phyloP scores from a whole-genome alignment of 2,329 filamentous ascomycete species.

The Aspergillus sp. region DNA sequence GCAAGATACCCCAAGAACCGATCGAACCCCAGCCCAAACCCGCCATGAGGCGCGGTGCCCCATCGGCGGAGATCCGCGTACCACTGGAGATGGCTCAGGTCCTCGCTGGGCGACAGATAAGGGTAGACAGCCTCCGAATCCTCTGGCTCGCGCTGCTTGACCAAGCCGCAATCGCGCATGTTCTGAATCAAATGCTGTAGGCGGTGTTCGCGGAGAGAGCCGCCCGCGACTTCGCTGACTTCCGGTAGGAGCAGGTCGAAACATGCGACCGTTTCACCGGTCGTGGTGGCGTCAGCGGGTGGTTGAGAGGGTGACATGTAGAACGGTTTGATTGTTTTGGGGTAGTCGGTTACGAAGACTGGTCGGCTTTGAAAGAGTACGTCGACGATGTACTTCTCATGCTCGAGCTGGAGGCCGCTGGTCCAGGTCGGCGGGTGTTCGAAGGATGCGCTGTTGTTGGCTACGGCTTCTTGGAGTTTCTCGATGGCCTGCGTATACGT shows the following conservation, averaged over 20 bases:
- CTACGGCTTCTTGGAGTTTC: conserved; percentile 51
- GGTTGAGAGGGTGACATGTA: conserved; percentile 62
- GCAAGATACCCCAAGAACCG: conserved; percentile 74
- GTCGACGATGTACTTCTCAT: conserved; percentile 78
- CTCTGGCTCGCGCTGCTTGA: conserved; percentile 18
- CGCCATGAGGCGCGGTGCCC: conserved; percentile 85
- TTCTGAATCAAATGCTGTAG: conserved; percentile 56
- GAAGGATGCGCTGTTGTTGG: conserved; percentile 47
- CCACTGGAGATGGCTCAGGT: conserved; percentile 59
- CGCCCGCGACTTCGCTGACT: conserved; percentile 76
- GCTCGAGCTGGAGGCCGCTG: conserved; percentile 72
- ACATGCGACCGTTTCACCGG: conserved; percentile 61
- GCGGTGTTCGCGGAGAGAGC: conserved; percentile 80
- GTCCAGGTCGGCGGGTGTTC: conserved; percentile 61
- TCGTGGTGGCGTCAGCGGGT: conserved; percentile 5
- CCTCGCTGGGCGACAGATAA: conserved; percentile 28
- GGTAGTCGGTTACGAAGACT: conserved; percentile 89
- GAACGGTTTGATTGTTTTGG: conserved; percentile 81
- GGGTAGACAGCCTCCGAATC: conserved; percentile 21
- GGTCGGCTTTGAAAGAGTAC: conserved; percentile 56
- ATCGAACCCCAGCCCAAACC: conserved; percentile 86
- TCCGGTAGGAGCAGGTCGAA: conserved; percentile 85
- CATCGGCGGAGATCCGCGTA: conserved; percentile 81
- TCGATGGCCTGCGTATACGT: conserved; percentile 73
- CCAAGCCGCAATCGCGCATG: conserved; percentile 61